phyloP scores from a whole-genome alignment of 2,329 filamentous ascomycete species.

The Harringtonia aguacate region DNA sequence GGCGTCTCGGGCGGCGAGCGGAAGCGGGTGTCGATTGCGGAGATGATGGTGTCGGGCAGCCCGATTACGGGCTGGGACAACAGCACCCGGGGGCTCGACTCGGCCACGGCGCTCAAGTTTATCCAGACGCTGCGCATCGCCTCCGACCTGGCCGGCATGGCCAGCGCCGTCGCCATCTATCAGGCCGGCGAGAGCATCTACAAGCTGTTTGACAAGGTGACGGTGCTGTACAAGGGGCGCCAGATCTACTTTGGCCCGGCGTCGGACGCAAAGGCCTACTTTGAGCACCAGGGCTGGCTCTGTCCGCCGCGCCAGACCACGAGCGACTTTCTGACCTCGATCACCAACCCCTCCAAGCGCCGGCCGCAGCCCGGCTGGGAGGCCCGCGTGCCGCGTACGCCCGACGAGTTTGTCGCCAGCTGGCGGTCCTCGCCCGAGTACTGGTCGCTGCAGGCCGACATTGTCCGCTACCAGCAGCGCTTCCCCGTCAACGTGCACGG shows the following conservation, averaged over 20 bases:
- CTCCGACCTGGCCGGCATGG: slow-evolving; percentile 54
- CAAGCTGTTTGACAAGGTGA: slow-evolving; percentile 25
- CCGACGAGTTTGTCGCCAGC: slow-evolving; percentile 47
- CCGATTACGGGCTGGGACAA: slow-evolving; percentile 61
- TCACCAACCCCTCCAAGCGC: slow-evolving; percentile 27
- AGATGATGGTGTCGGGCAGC: slow-evolving; percentile 46
- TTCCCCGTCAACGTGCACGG: slow-evolving; percentile 27
- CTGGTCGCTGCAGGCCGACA: slow-evolving; percentile 37
- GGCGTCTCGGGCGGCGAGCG: slow-evolving; percentile 67
- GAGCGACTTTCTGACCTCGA: slow-evolving; percentile 65
- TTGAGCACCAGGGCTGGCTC: slow-evolving; percentile 55
- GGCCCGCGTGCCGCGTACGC: slow-evolving; percentile 48
- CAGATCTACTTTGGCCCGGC: slow-evolving; percentile 40
- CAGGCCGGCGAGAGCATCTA: no score
- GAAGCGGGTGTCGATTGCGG: slow-evolving; percentile 54
- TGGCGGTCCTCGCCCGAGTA: slow-evolving; percentile 47
- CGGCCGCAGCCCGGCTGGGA: no score
- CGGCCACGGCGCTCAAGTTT: slow-evolving; percentile 65
- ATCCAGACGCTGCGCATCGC: slow-evolving; percentile 57
- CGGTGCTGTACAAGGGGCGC: slow-evolving; percentile 38
- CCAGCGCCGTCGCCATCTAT: slow-evolving; percentile 62
- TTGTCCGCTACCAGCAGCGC: slow-evolving; percentile 42
- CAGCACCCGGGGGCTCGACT: slow-evolving; percentile 62
- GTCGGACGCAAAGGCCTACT: slow-evolving; percentile 50
- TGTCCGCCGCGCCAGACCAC: slow-evolving; percentile 51